These are phyloP conservation scores for Cercospora sp. DNA, from an alignment of 2,329 filamentous ascomycete species.

Conservation along the genomic window DNA sequence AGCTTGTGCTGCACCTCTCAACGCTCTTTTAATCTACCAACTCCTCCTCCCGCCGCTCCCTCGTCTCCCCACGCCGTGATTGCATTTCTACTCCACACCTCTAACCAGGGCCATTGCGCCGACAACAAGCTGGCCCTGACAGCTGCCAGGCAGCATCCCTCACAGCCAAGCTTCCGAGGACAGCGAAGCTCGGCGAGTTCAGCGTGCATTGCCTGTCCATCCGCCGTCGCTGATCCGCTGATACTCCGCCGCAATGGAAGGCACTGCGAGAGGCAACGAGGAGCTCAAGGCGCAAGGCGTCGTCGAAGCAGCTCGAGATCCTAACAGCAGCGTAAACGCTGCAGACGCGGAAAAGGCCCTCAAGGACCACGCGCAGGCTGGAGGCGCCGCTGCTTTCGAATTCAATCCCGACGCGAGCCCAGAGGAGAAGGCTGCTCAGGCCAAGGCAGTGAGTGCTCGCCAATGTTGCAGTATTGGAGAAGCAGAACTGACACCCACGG, in stretches of 20 bases:
- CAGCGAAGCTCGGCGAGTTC: constrained; percentile 6
- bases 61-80: neutral
- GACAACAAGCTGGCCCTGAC: constrained; percentile 3
- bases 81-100: constrained; percentile 2
- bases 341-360: constrained; percentile 72
- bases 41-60: neutral
- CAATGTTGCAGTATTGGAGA: neutral
- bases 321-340: constrained; percentile 65
- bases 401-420: constrained; percentile 84
- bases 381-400: constrained; percentile 75
- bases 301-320: constrained; percentile 73
- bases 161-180: neutral
- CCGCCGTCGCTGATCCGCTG: neutral
- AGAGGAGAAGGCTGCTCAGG: constrained; percentile 81
- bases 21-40: neutral
- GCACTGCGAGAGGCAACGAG: constrained; percentile 31
- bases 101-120: constrained; percentile 2
- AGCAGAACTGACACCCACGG: constrained; percentile 23
- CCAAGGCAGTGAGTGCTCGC: constrained; percentile 60
- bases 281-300: constrained; percentile 83
- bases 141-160: constrained; percentile 4
- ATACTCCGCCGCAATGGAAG: constrained; percentile 25
- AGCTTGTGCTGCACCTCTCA: neutral
- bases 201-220: neutral
- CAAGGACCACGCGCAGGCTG: constrained; percentile 73